These are phyloP conservation scores for Pterocarpus macrocarpus DNA, from an alignment of 306 rosid genomes.

Conservation along the genomic window DNA sequence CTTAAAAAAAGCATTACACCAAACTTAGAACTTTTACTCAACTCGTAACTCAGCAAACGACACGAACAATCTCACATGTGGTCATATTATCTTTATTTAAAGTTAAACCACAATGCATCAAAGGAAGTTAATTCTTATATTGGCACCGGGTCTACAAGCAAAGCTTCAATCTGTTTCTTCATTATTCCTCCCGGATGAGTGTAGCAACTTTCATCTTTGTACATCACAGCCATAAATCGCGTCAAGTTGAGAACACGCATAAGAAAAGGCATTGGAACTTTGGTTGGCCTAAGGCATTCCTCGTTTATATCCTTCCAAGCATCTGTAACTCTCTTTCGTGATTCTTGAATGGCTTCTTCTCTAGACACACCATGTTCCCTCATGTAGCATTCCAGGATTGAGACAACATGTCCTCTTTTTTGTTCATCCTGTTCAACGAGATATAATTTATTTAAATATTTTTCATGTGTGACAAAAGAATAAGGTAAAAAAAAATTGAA, in stretches of 20 bases:
- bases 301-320: conserved; percentile 59
- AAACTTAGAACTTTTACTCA: too few species aligned
- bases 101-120: too few species aligned
- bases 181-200: conserved; percentile 32
- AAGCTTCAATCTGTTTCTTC: conserved; percentile 33
- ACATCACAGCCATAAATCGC: conserved; percentile 21
- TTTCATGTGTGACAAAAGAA: too few species aligned
- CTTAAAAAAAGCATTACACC: too few species aligned
- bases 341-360: conserved; percentile 39
- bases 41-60: too few species aligned
- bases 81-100: too few species aligned
- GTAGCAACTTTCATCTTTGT: conserved; percentile 34
- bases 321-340: neutral
- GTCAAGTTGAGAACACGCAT: conserved; percentile 15
- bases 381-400: conserved; percentile 50
- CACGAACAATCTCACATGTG: too few species aligned
- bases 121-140: neutral
- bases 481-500: too few species aligned
- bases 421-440: too few species aligned
- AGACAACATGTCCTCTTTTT: conserved; percentile 42
- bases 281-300: conserved; percentile 31
- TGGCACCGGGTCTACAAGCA: conserved; percentile 33
- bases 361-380: conserved; percentile 25
- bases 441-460: too few species aligned
- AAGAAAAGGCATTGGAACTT: conserved; percentile 19